phyloP scores from a whole-genome alignment of 164 flowering plant genomes.

The Platanus orientalis region DNA sequence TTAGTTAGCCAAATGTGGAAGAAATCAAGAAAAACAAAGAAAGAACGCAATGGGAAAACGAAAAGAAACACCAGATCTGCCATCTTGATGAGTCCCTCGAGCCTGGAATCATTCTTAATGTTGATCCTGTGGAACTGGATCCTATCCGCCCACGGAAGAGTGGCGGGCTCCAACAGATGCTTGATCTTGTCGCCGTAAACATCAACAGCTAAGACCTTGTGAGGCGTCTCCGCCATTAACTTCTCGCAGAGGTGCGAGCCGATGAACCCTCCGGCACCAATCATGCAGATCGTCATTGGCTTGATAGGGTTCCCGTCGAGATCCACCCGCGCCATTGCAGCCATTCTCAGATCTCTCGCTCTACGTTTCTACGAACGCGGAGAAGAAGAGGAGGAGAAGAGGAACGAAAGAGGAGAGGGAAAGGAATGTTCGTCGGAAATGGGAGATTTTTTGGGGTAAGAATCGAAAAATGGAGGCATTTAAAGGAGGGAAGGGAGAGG shows the following conservation, averaged over 20 bases:
- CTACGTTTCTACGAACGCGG: too few relatives aligned
- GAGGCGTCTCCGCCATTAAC: slow-evolving; percentile 25
- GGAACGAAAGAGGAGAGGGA: too few relatives aligned
- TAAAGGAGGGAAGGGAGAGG: too few relatives aligned
- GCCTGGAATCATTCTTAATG: slow-evolving; percentile 92
- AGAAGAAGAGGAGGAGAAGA: too few relatives aligned
- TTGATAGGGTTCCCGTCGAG: slow-evolving; percentile 32
- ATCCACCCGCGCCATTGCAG: slow-evolving; percentile 18
- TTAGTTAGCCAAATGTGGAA: not conserved
- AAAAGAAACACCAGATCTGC: slow-evolving; percentile 86
- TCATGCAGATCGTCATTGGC: slow-evolving; percentile 32
- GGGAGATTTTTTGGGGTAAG: too few relatives aligned
- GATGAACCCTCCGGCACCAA: slow-evolving; percentile 39
- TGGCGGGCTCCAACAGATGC: slow-evolving; percentile 24
- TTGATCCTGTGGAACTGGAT: slow-evolving; percentile 93
- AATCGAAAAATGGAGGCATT: too few relatives aligned
- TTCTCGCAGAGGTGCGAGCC: slow-evolving; percentile 42
- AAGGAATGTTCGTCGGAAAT: too few relatives aligned
- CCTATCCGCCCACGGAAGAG: slow-evolving; percentile 55
- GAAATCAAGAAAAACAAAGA: slow-evolving; percentile 4
- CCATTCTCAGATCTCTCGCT: slow-evolving; percentile 9
- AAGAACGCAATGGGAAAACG: not conserved
- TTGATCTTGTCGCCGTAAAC: slow-evolving; percentile 34
- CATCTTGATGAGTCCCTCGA: slow-evolving; percentile 93
- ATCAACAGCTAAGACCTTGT: slow-evolving; percentile 30